Base-by-base conservation (phyloP, 1,139 yeast species). In the Trichomonascaceae sp. region DNA sequence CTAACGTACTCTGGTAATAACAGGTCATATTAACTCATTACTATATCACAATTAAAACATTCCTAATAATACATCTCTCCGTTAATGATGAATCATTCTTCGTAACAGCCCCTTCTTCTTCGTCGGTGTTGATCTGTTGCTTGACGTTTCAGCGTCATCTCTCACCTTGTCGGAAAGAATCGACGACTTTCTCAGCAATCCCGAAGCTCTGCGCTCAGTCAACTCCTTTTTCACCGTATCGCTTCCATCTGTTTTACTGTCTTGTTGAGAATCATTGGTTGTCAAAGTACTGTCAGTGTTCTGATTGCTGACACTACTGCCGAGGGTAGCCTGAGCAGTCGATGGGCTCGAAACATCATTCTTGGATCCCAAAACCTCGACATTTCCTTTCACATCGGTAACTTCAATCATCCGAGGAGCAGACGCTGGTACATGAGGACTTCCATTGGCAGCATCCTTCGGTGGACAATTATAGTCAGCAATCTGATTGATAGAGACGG, bases 381-480 rank as follows among this genome's bases (percentile, higher is more conserved):
- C 36, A 8, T 45, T 17, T 12, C 19, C 27, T 15, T 36, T 36
- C 3, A 27, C 19, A 15, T 45, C 32, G 9, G 36, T 38, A 10
- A 47, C 43, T 17, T 36, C 38, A 10, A 19, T 17, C 43, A 15
- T 20, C 9, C 8, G 44, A 36, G 41, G 43, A 18, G n/a, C n/a
- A n/a, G 10, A 3, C 8, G n/a, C 5, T 20, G 44, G 2, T 3
- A 30, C 19, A 18, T 15, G 43, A 13, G 22, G 2, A 18, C n/a
- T 49, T 2, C 32, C 44, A 47, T 69, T 56, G 24, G 69, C 70
- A 2, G 67, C 63, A n/a, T 24, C 70, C 63, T 7, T 72, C 61
- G 9, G 69, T 69, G 55, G 68, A 69, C 30, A 68, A 17, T 64
- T 67, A 55, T 70, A 70, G 45, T 67, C 64, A 1, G 66, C 59